Base-by-base conservation (phyloP, 495 filamentous ascomycete genomes). In the Penicillium maclennaniae region DNA sequence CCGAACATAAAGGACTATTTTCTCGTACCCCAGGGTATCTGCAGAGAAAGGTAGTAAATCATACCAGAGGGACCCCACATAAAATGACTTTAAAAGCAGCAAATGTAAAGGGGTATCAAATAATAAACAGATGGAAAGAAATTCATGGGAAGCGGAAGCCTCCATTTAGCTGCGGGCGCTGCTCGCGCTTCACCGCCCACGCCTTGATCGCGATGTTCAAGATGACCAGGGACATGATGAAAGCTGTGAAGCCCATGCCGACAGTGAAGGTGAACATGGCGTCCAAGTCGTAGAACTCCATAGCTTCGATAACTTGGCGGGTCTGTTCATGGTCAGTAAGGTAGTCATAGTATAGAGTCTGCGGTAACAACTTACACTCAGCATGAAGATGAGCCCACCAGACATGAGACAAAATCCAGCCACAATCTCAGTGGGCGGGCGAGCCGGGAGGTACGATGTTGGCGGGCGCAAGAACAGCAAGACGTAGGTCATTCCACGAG, bases 211-310 rank as follows among this genome's bases (percentile, higher is more conserved):
- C 84, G 45, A 96, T 80, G 3, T 87, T 67, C 28, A 91, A 46
- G 26, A 92, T 80, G 45, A 86, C 79, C 83, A 88, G 93, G 0
- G 91, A 87, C 89, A 97, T 93, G 34, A 95, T 67, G 59, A 97
- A 81, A 1, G 84, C 86, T 12, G 87, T 86, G 37, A 92, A 63
- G 4, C 92, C 92, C 81, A 96, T 86, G 23, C 84, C 87, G 7
- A 97, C 85, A 3, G 90, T 96, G 71, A 96, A 93, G 53, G 89
- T 81, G 69, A 96, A 95, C 92, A 96, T 97, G 49, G 89, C 89
- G 57, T 87, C 75, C 68, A 77, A 69, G 25, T 83, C 71, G 65
- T 89, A 83, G 37, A 78, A 78, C 47, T 95, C 87, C 73, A 97
- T 86, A n/a, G 86, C 79, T 8, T 75, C 67, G 28, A 96, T 79